A percentile compares a stretch with the other conserved stretches of the same genome.
Evolutionary conservation across 495 filamentous ascomycete genomes (phyloP).

Genomic region (Lophium mytilinum): DNA sequence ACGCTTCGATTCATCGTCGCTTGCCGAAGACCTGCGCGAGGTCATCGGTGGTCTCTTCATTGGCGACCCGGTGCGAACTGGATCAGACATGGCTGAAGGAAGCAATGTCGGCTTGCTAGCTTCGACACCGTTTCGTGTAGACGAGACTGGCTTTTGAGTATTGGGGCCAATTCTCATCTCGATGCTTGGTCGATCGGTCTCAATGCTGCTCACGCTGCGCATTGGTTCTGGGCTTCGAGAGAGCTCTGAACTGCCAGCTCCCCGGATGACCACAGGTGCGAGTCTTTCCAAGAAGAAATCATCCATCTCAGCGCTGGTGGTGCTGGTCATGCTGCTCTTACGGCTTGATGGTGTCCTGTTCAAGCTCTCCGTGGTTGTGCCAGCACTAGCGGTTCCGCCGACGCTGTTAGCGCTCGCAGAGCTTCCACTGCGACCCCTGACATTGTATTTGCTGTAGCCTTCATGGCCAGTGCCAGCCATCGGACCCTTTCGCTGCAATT

Average conservation of each 20-base stretch:
- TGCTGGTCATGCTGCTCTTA: constrained; percentile 47
- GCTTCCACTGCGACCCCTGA: constrained; percentile 53
- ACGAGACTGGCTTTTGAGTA: not conserved
- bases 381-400: constrained; percentile 50
- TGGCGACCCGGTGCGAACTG: constrained; percentile 13
- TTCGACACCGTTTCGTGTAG: constrained; percentile 3
- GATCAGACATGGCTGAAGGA: constrained; percentile 31
- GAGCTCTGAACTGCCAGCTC: constrained; percentile 51
- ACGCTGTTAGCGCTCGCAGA: constrained; percentile 39
- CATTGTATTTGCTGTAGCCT: constrained; percentile 75
- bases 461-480: constrained; percentile 92
- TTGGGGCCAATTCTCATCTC: constrained; percentile 11
- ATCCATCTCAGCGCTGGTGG: constrained; percentile 50
- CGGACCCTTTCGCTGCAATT: constrained; percentile 63
- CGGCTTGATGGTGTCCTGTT: constrained; percentile 35
- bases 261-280: constrained; percentile 79
- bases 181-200: constrained; percentile 19
- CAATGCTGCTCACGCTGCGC: constrained; percentile 20
- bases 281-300: constrained; percentile 70
- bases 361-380: constrained; percentile 41
- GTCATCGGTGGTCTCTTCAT: constrained; percentile 12
- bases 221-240: constrained; percentile 21
- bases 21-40: constrained; percentile 25
- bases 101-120: constrained; percentile 22
- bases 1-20: constrained; percentile 24